Evolutionary conservation across 2,329 filamentous ascomycete genomes (phyloP).

Genomic region (Colletotrichum aenigma): DNA sequence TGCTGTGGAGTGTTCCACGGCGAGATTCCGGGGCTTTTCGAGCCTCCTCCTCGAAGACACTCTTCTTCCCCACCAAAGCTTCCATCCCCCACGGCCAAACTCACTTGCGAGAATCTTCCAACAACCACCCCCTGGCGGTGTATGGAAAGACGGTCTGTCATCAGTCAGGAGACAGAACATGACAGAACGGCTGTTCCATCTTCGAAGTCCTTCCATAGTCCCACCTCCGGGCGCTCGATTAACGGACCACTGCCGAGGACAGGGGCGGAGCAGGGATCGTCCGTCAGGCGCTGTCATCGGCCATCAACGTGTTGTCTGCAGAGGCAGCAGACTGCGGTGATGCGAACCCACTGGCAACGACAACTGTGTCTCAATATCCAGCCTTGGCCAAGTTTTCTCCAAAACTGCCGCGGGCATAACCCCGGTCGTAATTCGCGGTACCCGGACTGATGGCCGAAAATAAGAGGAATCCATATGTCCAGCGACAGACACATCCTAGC

Average conservation of each 20-base stretch:
- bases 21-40: neutral
- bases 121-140: neutral
- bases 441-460: neutral
- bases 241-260: neutral
- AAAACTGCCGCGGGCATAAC: neutral
- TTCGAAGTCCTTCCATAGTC: neutral
- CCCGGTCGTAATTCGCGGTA: neutral
- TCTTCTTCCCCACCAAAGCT: neutral
- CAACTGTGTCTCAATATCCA: neutral
- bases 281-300: neutral
- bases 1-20: neutral
- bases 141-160: neutral
- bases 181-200: neutral
- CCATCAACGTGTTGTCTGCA: neutral
- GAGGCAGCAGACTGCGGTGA: neutral
- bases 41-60: neutral
- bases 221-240: neutral
- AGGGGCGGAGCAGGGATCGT: neutral
- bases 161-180: neutral
- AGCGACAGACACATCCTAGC: neutral
- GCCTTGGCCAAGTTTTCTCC: neutral
- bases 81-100: neutral
- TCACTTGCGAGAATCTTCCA: conserved; percentile 14
- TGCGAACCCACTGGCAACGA: neutral
- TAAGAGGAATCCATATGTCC: neutral